Percentiles rank a stretch among this genome's conserved stretches.
Conservation (phyloP, 129 eudicot genomes). For the Pittosporum tobira region DNA sequence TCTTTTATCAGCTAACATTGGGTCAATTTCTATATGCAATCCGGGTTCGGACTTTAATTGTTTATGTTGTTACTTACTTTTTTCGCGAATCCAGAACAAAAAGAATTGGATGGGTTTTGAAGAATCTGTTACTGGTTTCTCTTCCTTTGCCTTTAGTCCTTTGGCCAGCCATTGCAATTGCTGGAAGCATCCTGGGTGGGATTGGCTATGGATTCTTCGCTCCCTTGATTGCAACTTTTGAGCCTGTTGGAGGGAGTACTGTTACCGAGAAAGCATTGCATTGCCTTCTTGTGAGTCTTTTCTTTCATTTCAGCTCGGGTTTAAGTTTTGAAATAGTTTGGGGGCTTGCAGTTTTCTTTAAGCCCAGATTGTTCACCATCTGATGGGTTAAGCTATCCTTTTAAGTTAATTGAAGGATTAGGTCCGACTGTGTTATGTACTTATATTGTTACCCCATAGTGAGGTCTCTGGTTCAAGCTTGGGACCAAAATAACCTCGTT, state of each 20-base stretch:
- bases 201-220: conserved; percentile 72
- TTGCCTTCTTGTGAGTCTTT: conserved; percentile 55
- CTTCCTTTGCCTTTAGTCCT: conserved; percentile 64
- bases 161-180: conserved; percentile 52
- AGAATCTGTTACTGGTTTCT: conserved; percentile 35
- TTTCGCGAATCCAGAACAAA: conserved; percentile 40
- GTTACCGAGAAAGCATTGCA: conserved; percentile 50
- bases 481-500: too few species aligned
- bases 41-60: neutral
- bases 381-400: too few species aligned
- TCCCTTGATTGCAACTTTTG: conserved; percentile 85
- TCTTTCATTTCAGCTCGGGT: neutral
- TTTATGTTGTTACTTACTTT: neutral
- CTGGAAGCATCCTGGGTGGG: conserved; percentile 68
- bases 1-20: neutral
- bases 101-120: conserved; percentile 72
- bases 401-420: too few species aligned
- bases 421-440: too few species aligned
- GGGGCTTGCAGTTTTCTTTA: too few species aligned
- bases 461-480: too few species aligned
- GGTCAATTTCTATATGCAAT: neutral
- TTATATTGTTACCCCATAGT: too few species aligned
- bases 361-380: too few species aligned
- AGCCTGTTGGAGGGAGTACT: conserved; percentile 50
- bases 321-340: neutral